Conservation (phyloP, 495 filamentous ascomycete genomes). For the Penicillium psychrofluorescens region DNA sequence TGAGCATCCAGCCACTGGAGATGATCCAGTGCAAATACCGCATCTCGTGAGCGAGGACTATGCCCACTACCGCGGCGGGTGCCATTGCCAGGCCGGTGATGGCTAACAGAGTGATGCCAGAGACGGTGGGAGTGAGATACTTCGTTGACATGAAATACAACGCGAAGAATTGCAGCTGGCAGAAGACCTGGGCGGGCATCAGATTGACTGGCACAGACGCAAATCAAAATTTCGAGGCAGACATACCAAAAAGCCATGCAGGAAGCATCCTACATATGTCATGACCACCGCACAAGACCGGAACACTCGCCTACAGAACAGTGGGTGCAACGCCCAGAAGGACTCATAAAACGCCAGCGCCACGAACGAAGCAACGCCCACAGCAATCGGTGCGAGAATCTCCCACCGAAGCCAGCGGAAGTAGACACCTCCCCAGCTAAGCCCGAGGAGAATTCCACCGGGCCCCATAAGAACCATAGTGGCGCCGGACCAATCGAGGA, state of each 20-base stretch:
- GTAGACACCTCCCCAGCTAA: constrained; percentile 28
- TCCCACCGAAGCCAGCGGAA: constrained; percentile 33
- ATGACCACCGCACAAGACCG: constrained; percentile 23
- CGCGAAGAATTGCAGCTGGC: constrained; percentile 53
- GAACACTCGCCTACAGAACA: constrained; percentile 48
- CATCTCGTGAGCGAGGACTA: constrained; percentile 36
- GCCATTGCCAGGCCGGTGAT: constrained; percentile 36
- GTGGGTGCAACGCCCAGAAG: constrained; percentile 35
- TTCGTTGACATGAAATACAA: constrained; percentile 60
- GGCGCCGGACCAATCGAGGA: constrained; percentile 32
- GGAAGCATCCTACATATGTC: constrained; percentile 45
- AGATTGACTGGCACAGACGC: constrained; percentile 1
- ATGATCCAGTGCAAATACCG: constrained; percentile 46
- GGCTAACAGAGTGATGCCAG: constrained; percentile 52
- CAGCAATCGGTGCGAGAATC: constrained; percentile 42
- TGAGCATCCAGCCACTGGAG: constrained; percentile 47
- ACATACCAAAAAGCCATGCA: constrained; percentile 44
- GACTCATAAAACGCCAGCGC: constrained; percentile 43
- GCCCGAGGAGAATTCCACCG: constrained; percentile 23
- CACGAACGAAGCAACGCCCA: constrained; percentile 40
- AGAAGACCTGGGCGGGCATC: constrained; percentile 23
- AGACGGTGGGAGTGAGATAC: constrained; percentile 41
- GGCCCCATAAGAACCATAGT: constrained; percentile 23
- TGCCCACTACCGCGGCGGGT: constrained; percentile 40
- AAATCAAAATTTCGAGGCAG: constrained; percentile 3